These are phyloP conservation scores for Kwoniella botswanensis DNA, from an alignment of 768 basidiomycete genomes.

Conservation along the genomic window DNA sequence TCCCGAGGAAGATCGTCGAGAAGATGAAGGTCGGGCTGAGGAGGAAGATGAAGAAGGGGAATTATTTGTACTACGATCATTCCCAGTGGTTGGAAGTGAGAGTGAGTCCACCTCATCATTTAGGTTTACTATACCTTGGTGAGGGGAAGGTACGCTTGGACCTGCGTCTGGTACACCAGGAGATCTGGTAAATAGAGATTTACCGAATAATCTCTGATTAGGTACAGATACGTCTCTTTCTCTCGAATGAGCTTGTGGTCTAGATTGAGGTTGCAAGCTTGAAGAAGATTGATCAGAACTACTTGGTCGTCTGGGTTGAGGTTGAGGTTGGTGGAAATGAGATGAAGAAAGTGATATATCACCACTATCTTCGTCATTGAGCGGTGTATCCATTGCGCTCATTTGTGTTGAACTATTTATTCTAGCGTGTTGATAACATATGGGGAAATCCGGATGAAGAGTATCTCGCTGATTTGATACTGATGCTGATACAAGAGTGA, in stretches of 20 bases:
- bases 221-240: slow-evolving; percentile 23
- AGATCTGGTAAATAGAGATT: slow-evolving; percentile 19
- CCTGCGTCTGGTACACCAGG: slow-evolving; percentile 8
- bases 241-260: slow-evolving; percentile 8
- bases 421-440: too few species aligned
- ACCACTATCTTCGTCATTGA: slow-evolving; percentile 18
- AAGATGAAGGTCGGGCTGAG: not conserved
- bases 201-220: slow-evolving; percentile 22
- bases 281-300: not conserved
- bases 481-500: too few species aligned
- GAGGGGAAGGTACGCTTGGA: slow-evolving; percentile 5
- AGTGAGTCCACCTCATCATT: slow-evolving; percentile 8
- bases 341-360: slow-evolving; percentile 21
- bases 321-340: not conserved
- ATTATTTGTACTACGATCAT: not conserved
- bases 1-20: slow-evolving; percentile 16
- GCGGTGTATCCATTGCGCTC: slow-evolving; percentile 5
- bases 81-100: not conserved
- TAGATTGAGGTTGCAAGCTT: not conserved
- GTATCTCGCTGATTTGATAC: too few species aligned
- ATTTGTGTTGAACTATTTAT: not conserved
- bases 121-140: slow-evolving; percentile 1
- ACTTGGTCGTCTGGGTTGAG: slow-evolving; percentile 10
- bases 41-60: not conserved
- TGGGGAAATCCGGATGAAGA: too few species aligned